Evolutionary conservation across 768 basidiomycete genomes (phyloP), one percentile per base, ranked within the genome.

Genomic region (Macrolepiota albuminosa): DNA sequence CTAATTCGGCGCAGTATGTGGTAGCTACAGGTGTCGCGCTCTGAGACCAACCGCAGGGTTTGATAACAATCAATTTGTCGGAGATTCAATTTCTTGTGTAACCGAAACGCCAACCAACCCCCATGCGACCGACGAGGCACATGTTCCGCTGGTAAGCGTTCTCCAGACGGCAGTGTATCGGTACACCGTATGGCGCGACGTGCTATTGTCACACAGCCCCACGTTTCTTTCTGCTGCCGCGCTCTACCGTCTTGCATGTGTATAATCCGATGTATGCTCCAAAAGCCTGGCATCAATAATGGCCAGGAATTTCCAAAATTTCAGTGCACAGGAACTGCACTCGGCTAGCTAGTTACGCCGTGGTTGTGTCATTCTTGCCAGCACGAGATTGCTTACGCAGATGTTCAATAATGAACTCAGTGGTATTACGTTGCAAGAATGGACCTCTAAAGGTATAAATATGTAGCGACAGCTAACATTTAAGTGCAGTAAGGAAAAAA

Each of bases 401-500:
- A 45, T 31, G n/a, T n/a, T 33, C 0, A 8, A 21, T 11, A 21
- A 18, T 5, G 14, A 56, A 47, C 24, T 2, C 13, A 11, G 21
- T 29, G 46, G 56, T 57, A 58, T 58, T 57, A 57, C n/a, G 39
- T 37, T 56, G 39, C 29, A 46, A 48, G 31, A 7, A 5, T 31
- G 11, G 37, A 37, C 34, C 50, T 45, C 37, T 34, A 31, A 40
- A 36, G 1, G 29, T 42, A 11, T 1, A n/a, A 36, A 34, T n/a
- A n/a, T n/a, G n/a, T 34, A 59, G 21, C 18, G n/a, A 47, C 4
- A 54, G 16, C n/a, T 52, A 34, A 24, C n/a, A 21, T 10, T 37
- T 6, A 40, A 39, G 3, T 16, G 33, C 16, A 36, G n/a, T 50
- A 18, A 14, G 14, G 14, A 16, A 14, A 40, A 14, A 18, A 21